Conservation (phyloP, 495 filamentous ascomycete species). For the Pseudotulostoma volvatum region DNA sequence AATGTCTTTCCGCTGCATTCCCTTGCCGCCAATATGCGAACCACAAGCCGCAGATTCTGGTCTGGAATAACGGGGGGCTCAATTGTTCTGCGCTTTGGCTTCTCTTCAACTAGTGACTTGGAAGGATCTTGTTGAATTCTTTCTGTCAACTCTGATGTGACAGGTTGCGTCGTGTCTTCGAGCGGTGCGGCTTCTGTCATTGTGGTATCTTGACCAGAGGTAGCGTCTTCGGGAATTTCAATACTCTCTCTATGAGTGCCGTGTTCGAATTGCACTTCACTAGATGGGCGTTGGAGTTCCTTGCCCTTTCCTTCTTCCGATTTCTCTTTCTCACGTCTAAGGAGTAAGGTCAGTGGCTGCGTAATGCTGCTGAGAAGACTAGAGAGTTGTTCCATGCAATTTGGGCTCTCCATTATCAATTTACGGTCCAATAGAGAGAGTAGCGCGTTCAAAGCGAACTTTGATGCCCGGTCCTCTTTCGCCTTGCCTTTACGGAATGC, state of each 20-base stretch:
- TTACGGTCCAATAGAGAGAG: conserved; percentile 76
- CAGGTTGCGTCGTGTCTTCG: conserved; percentile 16
- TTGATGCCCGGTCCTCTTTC: conserved; percentile 66
- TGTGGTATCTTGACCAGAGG: conserved; percentile 18
- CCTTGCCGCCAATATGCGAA: conserved; percentile 86
- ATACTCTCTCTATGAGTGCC: background rate
- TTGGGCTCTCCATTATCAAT: conserved; percentile 85
- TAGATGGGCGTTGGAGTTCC: conserved; percentile 18
- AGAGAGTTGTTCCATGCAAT: conserved; percentile 88
- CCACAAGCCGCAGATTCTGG: conserved; percentile 76
- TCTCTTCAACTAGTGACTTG: conserved; percentile 34
- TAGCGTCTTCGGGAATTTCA: conserved; percentile 11
- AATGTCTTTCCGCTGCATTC: conserved; percentile 96
- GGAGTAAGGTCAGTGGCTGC: conserved; percentile 62
- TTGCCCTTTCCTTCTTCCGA: conserved; percentile 43
- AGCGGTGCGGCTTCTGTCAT: conserved; percentile 26
- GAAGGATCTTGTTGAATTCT: conserved; percentile 15
- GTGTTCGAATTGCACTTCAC: background rate
- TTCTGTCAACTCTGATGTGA: conserved; percentile 7
- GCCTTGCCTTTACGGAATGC: conserved; percentile 71
- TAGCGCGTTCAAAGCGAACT: conserved; percentile 82
- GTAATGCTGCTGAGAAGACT: conserved; percentile 76
- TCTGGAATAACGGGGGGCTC: conserved; percentile 79
- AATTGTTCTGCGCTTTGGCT: conserved; percentile 56
- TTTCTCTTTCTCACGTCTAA: conserved; percentile 70